Base-by-base conservation (phyloP, 2,329 filamentous ascomycete species). In the Zymoseptoria tritici region DNA sequence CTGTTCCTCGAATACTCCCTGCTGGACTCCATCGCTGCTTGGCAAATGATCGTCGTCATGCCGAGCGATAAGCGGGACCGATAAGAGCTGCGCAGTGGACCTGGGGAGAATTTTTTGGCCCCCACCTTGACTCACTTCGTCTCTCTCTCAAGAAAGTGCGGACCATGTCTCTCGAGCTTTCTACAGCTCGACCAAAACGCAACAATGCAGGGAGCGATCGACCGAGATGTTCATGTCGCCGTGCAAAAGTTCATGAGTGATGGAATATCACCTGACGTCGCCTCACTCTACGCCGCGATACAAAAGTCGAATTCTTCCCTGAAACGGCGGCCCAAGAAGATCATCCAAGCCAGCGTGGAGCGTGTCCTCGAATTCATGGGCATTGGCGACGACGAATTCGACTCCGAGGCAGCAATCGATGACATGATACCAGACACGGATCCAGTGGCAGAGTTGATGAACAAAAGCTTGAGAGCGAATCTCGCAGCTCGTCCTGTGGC, bases 271-370 rank as follows among this genome's bases (percentile, higher is more conserved):
- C 56, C 68, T 0, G 64, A 70, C 49, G 58, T 68, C 6, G 57
- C 64, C 9, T 58, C 57, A 2, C 82, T 95, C 1, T 96, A 94
- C 72, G 87, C 91, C 49, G 84, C 83, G 60, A 91, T 97, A 62
- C 90, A 91, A 67, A 78, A 80, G 55, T 96, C 91, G 13, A 97
- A 97, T 72, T 96, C 91, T 0, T 91, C 88, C 57, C 76, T 97
- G 21, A 90, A 89, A 63, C 81, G 94, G 21, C 85, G 89, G 66
- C 91, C 90, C 49, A 96, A 94, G 74, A 87, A 86, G 62, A 80
- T 88, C 0, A 77, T 97, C 1, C 90, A 96, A 72, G 89, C 94
- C 64, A 88, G 89, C 42, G 90, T 97, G 64, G 91, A 96, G 62
- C 81, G 90, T 7, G 90, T 92, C 0, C 77, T 97, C 16, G 83